Conservation (phyloP, 1,284 basidiomycete species). For the Xerocomus nothofagi region DNA sequence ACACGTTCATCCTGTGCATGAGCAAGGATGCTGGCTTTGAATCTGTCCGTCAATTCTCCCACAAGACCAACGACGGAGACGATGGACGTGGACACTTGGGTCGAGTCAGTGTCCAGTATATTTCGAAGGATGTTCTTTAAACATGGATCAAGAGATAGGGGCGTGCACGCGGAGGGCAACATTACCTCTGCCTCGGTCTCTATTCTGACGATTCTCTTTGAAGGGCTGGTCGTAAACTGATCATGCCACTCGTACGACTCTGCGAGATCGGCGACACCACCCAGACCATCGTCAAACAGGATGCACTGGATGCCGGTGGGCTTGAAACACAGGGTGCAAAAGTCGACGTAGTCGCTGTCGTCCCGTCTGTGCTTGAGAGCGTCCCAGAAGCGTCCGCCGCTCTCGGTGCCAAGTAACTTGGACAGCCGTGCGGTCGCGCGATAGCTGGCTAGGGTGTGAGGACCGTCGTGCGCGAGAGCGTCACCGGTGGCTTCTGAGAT, state of each 20-base stretch:
- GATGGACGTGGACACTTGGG: conserved; percentile 16
- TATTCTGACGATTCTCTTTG: conserved; percentile 63
- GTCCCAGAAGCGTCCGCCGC: conserved; percentile 52
- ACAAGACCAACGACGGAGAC: conserved; percentile 28
- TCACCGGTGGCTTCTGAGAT: conserved; percentile 62
- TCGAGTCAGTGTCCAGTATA: conserved; percentile 22
- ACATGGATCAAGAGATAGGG: conserved; percentile 7
- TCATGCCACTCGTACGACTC: conserved; percentile 63
- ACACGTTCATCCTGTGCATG: conserved; percentile 48
- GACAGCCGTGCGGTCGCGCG: conserved; percentile 58
- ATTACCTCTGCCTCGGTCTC: conserved; percentile 67
- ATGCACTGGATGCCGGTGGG: conserved; percentile 60
- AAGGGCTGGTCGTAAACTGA: conserved; percentile 48
- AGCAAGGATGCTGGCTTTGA: conserved; percentile 36
- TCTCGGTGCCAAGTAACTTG: conserved; percentile 45
- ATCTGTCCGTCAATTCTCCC: conserved; percentile 34
- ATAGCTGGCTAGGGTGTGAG: conserved; percentile 56
- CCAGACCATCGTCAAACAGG: conserved; percentile 70
- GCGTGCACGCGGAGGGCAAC: neutral
- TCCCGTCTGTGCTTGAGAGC: conserved; percentile 49
- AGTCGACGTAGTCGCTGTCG: conserved; percentile 47
- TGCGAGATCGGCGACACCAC: conserved; percentile 45
- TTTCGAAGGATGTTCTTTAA: conserved; percentile 38
- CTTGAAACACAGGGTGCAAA: conserved; percentile 56
- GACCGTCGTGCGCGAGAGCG: conserved; percentile 50